phyloP scores from a whole-genome alignment of 2,329 filamentous ascomycete genomes.

The Aotearoamyces nothofagi region DNA sequence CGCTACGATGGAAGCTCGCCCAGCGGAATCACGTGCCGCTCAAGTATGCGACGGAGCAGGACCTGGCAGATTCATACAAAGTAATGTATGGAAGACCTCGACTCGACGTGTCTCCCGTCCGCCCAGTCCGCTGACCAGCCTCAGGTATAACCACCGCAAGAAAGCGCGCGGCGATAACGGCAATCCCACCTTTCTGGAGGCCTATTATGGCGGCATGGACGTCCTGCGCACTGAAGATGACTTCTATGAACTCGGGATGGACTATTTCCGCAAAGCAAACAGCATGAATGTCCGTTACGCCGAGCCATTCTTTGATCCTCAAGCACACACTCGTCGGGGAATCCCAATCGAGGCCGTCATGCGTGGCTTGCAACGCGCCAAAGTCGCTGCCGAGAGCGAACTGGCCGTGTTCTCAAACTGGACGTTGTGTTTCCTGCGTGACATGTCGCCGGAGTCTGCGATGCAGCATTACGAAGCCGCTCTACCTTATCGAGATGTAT shows the following conservation, averaged over 20 bases:
- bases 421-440: slow-evolving; percentile 57
- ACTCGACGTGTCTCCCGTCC: too few species aligned
- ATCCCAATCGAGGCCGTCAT: slow-evolving; percentile 46
- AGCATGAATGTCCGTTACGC: slow-evolving; percentile 51
- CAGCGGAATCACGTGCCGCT: too few species aligned
- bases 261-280: slow-evolving; percentile 50
- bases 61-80: too few species aligned
- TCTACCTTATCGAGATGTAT: slow-evolving; percentile 12
- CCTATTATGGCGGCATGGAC: slow-evolving; percentile 62
- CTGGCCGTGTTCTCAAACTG: slow-evolving; percentile 36
- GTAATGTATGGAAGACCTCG: too few species aligned
- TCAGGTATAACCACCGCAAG: too few species aligned
- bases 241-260: slow-evolving; percentile 55
- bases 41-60: too few species aligned
- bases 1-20: too few species aligned
- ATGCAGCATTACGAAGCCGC: slow-evolving; percentile 27
- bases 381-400: slow-evolving; percentile 38
- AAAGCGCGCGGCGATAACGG: too few species aligned
- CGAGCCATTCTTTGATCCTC: slow-evolving; percentile 68
- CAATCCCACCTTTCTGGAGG: slow-evolving; percentile 55
- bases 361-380: slow-evolving; percentile 42
- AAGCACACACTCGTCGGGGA: slow-evolving; percentile 51
- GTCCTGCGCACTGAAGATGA: slow-evolving; percentile 49
- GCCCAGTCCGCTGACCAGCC: too few species aligned
- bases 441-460: slow-evolving; percentile 44